Evolutionary conservation across 345 rosid genomes (phyloP).

Genomic region (Stellera chamaejasme): DNA sequence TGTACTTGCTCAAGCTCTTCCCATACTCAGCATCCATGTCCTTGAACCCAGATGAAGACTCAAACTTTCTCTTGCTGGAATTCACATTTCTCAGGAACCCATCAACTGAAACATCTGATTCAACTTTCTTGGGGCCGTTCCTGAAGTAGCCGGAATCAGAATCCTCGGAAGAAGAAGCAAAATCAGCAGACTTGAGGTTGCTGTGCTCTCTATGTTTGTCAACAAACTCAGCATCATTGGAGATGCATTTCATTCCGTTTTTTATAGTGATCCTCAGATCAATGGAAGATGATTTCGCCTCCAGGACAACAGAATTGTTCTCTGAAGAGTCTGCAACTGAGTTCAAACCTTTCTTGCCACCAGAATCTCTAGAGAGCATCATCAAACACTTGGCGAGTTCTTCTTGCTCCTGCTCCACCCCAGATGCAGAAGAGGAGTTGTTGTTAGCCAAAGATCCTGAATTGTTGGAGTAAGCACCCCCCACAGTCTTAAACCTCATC

Average conservation of each 20-base stretch:
- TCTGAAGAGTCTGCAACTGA: slow-evolving; percentile 61
- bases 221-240: slow-evolving; percentile 20
- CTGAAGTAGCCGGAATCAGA: slow-evolving; percentile 68
- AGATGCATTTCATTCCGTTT: slow-evolving; percentile 25
- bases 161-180: slow-evolving; percentile 32
- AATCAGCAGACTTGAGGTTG: slow-evolving; percentile 23
- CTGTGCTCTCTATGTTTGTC: slow-evolving; percentile 19
- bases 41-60: slow-evolving; percentile 31
- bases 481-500: slow-evolving; percentile 31
- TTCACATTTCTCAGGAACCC: slow-evolving; percentile 27
- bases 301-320: slow-evolving; percentile 56
- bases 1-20: slow-evolving; percentile 28
- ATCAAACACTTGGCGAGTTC: slow-evolving; percentile 72
- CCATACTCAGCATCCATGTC: slow-evolving; percentile 27
- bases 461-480: slow-evolving; percentile 18
- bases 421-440: slow-evolving; percentile 49
- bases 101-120: slow-evolving; percentile 48
- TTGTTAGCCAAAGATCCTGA: slow-evolving; percentile 29
- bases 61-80: slow-evolving; percentile 25
- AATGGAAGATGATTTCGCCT: slow-evolving; percentile 51
- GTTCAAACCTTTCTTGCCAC: slow-evolving; percentile 41
- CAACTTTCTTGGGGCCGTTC: slow-evolving; percentile 53
- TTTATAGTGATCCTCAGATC: slow-evolving; percentile 33
- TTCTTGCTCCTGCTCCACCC: slow-evolving; percentile 68
- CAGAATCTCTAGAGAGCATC: slow-evolving; percentile 78